phyloP scores from a whole-genome alignment of 2,329 filamentous ascomycete genomes.

The Penicillium sp. region DNA sequence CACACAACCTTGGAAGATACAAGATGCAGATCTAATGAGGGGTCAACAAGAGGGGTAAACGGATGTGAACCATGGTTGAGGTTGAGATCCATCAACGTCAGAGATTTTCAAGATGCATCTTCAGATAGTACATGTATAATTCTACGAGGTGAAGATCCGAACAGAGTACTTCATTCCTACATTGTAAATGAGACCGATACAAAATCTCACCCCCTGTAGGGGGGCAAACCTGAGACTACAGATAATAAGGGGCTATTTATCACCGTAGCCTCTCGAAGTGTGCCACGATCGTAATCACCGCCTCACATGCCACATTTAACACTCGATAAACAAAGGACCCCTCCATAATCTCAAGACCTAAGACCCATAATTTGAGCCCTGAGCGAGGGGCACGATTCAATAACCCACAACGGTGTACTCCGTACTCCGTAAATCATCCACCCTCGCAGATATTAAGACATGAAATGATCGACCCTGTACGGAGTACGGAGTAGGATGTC shows the following conservation, averaged over 20 bases:
- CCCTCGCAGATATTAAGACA: conserved; percentile 4
- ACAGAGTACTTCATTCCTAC: neutral
- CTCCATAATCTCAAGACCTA: neutral
- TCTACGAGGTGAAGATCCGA: too few relatives aligned
- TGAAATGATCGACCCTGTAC: conserved; percentile 7
- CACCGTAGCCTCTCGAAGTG: conserved; percentile 6
- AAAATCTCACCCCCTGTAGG: neutral
- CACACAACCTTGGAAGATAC: too few relatives aligned
- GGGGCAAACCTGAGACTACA: neutral
- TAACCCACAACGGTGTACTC: neutral
- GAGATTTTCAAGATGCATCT: too few relatives aligned
- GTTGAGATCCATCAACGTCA: conserved; percentile 12
- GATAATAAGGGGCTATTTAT: conserved; percentile 4
- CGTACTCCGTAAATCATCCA: neutral
- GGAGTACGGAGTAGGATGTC: neutral
- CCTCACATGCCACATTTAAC: conserved; percentile 29
- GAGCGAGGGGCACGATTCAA: conserved; percentile 10
- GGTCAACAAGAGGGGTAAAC: conserved; percentile 11
- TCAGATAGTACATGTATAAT: too few relatives aligned
- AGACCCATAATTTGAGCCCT: neutral
- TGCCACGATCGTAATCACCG: conserved; percentile 25
- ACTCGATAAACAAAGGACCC: conserved; percentile 17
- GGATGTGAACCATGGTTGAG: conserved; percentile 26
- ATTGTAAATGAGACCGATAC: neutral
- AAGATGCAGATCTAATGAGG: neutral